Evolutionary conservation across 2,329 filamentous ascomycete species (phyloP).

Genomic region (Fusarium papillatum): DNA sequence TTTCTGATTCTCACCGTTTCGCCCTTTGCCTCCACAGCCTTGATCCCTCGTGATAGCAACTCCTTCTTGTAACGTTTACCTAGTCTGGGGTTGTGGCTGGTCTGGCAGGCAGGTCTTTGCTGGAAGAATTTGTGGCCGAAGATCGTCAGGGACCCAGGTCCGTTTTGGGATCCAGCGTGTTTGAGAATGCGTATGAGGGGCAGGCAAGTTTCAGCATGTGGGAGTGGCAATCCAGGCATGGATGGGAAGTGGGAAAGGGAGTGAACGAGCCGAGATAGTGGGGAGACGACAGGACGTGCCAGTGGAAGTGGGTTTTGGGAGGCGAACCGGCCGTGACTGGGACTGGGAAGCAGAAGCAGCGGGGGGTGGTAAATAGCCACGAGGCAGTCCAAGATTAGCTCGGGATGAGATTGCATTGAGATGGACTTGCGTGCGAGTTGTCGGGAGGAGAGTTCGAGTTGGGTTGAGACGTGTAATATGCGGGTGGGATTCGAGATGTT

Average conservation of each 20-base stretch:
- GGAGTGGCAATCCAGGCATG: constrained; percentile 2
- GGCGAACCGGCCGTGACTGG: constrained; percentile 9
- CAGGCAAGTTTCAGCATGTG: constrained; percentile 40
- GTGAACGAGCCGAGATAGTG: constrained; percentile 18
- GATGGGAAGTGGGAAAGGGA: constrained; percentile 13
- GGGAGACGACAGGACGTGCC: constrained; percentile 23
- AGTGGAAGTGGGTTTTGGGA: constrained; percentile 26
- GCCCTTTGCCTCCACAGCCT: background rate
- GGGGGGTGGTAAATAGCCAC: constrained; percentile 16
- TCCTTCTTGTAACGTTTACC: background rate
- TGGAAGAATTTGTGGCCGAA: constrained; percentile 29
- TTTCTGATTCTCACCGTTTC: background rate
- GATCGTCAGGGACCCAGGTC: constrained; percentile 42
- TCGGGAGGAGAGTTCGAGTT: background rate
- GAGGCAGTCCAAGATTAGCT: constrained; percentile 19
- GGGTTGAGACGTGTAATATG: background rate
- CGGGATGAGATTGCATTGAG: constrained; percentile 5
- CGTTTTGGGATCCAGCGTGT: constrained; percentile 27
- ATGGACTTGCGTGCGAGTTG: constrained; percentile 24
- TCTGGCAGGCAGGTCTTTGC: constrained; percentile 11
- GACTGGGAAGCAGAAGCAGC: constrained; percentile 13
- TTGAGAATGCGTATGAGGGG: constrained; percentile 35
- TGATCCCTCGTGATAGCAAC: background rate
- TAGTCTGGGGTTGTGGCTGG: constrained; percentile 1
- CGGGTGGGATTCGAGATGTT: background rate